Evolutionary conservation across 345 rosid species (phyloP).

Genomic region (Ricinus communis): DNA sequence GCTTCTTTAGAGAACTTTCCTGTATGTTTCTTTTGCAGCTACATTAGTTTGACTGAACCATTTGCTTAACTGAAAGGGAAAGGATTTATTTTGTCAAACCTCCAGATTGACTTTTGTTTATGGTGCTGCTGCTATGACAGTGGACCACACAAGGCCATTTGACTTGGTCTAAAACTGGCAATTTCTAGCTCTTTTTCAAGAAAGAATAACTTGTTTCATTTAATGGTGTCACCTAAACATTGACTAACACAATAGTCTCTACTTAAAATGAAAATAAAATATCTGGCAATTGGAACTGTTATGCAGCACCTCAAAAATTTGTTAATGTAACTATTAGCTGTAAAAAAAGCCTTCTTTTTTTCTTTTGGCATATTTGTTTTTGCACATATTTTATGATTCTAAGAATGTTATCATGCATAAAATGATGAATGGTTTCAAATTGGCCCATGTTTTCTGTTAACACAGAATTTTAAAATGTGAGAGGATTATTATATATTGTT

Average conservation of each 20-base stretch:
- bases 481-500: not conserved
- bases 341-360: not conserved
- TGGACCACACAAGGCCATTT: constrained; percentile 11
- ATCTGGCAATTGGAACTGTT: not conserved
- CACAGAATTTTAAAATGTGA: not conserved
- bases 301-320: not conserved
- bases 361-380: not conserved
- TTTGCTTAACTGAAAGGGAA: not conserved
- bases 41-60: constrained; percentile 13
- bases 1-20: constrained; percentile 2
- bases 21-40: not conserved
- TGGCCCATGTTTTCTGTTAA: not conserved
- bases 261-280: not conserved
- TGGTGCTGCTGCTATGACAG: constrained; percentile 1
- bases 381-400: not conserved
- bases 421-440: not conserved
- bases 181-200: constrained; percentile 12
- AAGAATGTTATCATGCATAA: not conserved
- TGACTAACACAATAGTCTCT: constrained; percentile 21
- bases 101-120: constrained; percentile 23
- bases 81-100: constrained; percentile 31
- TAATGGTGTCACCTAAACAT: constrained; percentile 17
- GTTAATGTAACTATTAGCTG: not conserved
- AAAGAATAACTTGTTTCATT: constrained; percentile 21
- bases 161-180: constrained; percentile 32